phyloP scores from a whole-genome alignment of 768 basidiomycete species.

The Termitomyces sp. region DNA sequence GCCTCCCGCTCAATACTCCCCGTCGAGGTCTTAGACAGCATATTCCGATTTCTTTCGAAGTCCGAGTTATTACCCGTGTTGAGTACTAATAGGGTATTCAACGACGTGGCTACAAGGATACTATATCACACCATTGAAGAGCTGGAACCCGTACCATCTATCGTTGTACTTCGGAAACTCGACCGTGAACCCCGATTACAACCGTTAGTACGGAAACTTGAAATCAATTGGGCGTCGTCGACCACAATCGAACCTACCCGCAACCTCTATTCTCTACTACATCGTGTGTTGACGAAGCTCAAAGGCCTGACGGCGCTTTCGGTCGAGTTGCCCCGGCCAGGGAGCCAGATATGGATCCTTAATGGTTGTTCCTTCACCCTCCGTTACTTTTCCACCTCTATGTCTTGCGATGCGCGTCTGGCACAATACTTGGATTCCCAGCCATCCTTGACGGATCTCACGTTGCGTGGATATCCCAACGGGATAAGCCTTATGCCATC shows the following conservation, averaged over 20 bases:
- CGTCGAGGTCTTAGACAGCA: conserved; percentile 26
- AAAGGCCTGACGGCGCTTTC: conserved; percentile 32
- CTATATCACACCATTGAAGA: conserved; percentile 30
- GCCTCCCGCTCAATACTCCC: conserved; percentile 18
- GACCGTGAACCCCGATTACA: conserved; percentile 29
- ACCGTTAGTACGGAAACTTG: conserved; percentile 37
- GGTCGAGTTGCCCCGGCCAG: conserved; percentile 42
- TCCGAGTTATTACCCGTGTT: conserved; percentile 18
- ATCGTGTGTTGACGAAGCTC: conserved; percentile 34
- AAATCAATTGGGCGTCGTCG: conserved; percentile 32
- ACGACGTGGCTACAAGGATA: conserved; percentile 20
- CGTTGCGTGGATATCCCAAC: conserved; percentile 46
- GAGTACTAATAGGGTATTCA: conserved; percentile 21
- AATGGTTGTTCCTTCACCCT: conserved; percentile 37
- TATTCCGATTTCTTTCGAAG: conserved; percentile 17
- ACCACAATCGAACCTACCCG: conserved; percentile 25
- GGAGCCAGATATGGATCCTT: conserved; percentile 45
- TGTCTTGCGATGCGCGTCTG: conserved; percentile 43
- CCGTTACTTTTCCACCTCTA: conserved; percentile 45
- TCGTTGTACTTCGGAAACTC: conserved; percentile 36
- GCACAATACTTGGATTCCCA: conserved; percentile 49
- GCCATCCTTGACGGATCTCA: conserved; percentile 41
- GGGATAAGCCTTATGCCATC: conserved; percentile 19
- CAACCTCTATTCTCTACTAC: conserved; percentile 47
- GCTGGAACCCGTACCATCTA: conserved; percentile 20